Evolutionary conservation across 73 alveolate genomes (phyloP), one percentile per base, ranked within the genome.

Genomic region (Effrenium voratum): DNA sequence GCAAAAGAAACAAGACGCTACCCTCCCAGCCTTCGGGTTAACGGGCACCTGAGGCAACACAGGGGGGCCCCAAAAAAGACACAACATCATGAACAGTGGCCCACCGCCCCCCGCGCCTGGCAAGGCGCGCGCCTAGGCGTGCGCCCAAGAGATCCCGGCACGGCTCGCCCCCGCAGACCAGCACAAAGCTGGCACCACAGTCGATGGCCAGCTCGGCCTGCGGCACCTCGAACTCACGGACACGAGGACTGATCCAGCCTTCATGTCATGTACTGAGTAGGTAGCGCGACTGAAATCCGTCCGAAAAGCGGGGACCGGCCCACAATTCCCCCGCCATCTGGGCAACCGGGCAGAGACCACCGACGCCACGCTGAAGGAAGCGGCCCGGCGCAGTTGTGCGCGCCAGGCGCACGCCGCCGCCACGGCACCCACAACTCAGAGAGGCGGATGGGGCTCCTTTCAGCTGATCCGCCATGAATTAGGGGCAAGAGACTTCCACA

Each of bases 151-250:
- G 5, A 44, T 90, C 97, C 0, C 97, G 72, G 45, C 57, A 79
- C 44, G 76, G 36, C 49, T 90, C 97, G 32, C 97, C 97, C n/a
- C 97, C 97, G 36, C 97, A 90, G 55, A 90, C 46, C 75, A 90
- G 75, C 45, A 90, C 55, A 36, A 49, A 70, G 24, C 47, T 45
- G 36, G 97, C 34, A 55, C 97, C 97, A 13, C 46, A 32, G 10
- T 26, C 63, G 30, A 90, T 30, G 57, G 85, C 81, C 47, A 28
- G 44, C 46, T 68, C 86, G 3, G 97, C 97, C 57, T 34, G 19
- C 34, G 5, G 45, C 8, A 90, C 75, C 97, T 90, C 68, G 40
- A 22, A n/a, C n/a, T n/a, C n/a, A n/a, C n/a, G n/a, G n/a, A n/a
- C n/a, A n/a, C n/a, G n/a, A 70, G 44, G 26, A 15, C 44, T n/a